Base-by-base conservation (phyloP, 75 land plant species). In the Pseudotsuga menziesii region DNA sequence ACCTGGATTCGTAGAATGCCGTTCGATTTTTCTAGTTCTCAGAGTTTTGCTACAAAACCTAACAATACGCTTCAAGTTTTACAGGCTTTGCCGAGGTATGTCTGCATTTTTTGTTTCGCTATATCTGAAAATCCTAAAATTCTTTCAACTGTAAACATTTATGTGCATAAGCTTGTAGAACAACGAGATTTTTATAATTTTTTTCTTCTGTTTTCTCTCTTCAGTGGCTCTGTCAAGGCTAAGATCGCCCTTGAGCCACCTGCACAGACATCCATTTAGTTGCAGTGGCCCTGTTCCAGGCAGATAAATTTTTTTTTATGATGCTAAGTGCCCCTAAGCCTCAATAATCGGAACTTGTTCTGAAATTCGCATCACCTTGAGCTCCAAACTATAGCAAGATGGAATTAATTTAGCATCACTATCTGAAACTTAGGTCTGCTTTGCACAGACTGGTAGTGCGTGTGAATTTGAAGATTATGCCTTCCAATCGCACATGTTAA, bases 11-110 rank as follows among this genome's bases (percentile, higher is more conserved):
- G 44, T 36, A 44, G 11, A 36, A 1, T 36, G 19, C 52, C 20
- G 8, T 69, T 69, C 9, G 23, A 44, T 22, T 44, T 32, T 41
- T 39, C 48, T 9, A n/a, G 36, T n/a, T 20, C 11, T 27, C 54
- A 48, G 11, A 48, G 0, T 41, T 1, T 69, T 44, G 11, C 48
- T 19, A 1, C 23, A n/a, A 13, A 69, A 69, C 52, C 54, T 48
- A 9, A 8, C 22, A 20, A 7, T 41, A n/a, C 72, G 19, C 14
- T n/a, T 69, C 23, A 44, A 11, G 41, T 69, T 69, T 69, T n/a
- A 19, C n/a, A 44, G 41, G 52, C 52, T 36, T 69, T 69, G 4
- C 13, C 52, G n/a, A 69, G 72, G 72, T 69, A 69, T 41, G 71
- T 0, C 19, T 41, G n/a, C 17, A 32, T 69, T 35, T 36, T 9